Evolutionary conservation across 78 protist species (phyloP), one percentile per base, ranked within the genome.

Genomic region (Dictyostelium intermedium): DNA sequence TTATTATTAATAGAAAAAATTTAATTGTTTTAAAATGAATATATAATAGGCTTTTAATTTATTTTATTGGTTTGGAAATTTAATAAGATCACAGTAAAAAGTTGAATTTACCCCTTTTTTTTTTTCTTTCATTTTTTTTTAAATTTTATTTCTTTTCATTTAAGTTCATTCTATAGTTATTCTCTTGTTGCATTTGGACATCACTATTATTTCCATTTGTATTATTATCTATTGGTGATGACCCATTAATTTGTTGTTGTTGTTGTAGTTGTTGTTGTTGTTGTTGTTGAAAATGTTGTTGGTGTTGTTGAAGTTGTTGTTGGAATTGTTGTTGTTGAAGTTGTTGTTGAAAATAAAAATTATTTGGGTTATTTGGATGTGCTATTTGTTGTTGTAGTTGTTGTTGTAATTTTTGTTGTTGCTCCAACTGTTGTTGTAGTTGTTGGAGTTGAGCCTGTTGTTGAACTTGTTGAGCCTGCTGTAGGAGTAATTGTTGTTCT

Each of bases 381-480:
- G 60, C 60, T 20, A 41, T 77, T 41, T 77, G 82, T 77, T 77
- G 82, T 77, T 77, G 82, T 77, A 41, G n/a, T 77, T 77, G 82
- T 41, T 39, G 60, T 45, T 82, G 72, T 60, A 41, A 9, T 23
- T 60, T 82, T 50, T 82, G 72, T 50, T 82, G 47, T 82, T 82
- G 86, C 34, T 82, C 53, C 35, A 35, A 35, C 66, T 60, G 76
- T 60, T 60, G 86, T 60, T 82, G 86, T 34, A 41, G 47, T 35
- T 70, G 91, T 85, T 43, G 61, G 11, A 39, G 91, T 85, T 45
- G 82, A 32, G 61, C 61, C 41, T 85, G 91, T 74, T 47, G 91
- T 85, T 85, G 91, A 5, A 23, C 79, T 18, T 41, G 79, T 70
- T 82, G 87, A 23, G 5, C 66, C 23, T 47, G 85, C 35, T 60